Base-by-base conservation (phyloP, 2,329 filamentous ascomycete genomes). In the Fusarium sp. region DNA sequence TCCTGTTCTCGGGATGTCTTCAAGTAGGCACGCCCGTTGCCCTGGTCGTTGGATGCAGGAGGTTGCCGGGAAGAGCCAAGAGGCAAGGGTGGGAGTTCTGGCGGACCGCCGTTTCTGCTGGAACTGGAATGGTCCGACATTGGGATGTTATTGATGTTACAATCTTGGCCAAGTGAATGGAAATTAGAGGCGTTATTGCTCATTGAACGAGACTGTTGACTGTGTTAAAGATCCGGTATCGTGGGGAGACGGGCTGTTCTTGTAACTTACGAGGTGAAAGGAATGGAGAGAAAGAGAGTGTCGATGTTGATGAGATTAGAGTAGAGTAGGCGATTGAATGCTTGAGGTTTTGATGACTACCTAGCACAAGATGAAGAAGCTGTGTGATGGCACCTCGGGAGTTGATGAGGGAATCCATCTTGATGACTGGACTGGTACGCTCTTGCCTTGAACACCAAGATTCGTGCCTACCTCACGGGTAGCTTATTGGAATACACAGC, bases 61-160 rank as follows among this genome's bases (percentile, higher is more conserved):
- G 42, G 51, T 31, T 31, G 69, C 18, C 18, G 7, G 14, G 44
- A 18, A 20, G 14, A 14, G 20, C 62, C 38, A n/a, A 53, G n/a
- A 9, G 57, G 34, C 23, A 46, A 29, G 13, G 60, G 40, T 3
- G 31, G 36, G n/a, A 58, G n/a, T 4, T 33, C 36, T 14, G 50
- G 33, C 44, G 49, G 11, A 8, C n/a, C 58, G 49, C 11, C 51
- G 13, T 42, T 31, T 27, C 10, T 18, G 9, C 25, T 63, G 18
- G 46, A 38, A 18, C 46, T 46, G 5, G 61, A 49, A 20, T 18
- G 6, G 9, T 54, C 56, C 16, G 61, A 38, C 61, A 63, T 63
- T 20, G 18, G 13, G 5, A 18, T 20, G 18, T 27, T 46, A 31
- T 46, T 31, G 16, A 46, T 42, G 16, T 8, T 49, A n/a, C 55